Conservation (phyloP, 202 grass and related monocot genomes). For the Tripidium arundinaceum region DNA sequence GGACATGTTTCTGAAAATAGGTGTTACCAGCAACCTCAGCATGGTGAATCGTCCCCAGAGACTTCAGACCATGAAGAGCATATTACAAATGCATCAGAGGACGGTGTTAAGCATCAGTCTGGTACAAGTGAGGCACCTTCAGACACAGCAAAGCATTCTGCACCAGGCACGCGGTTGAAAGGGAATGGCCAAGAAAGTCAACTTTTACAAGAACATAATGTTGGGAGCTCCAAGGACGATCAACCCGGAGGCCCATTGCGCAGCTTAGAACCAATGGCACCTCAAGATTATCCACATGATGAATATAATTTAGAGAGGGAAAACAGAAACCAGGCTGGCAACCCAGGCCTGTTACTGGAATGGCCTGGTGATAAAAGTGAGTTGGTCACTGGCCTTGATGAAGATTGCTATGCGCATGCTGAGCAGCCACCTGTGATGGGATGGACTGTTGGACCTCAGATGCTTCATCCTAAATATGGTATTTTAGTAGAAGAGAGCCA, state of each 20-base stretch:
- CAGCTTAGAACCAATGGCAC: conserved; percentile 24
- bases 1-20: conserved; percentile 20
- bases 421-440: conserved; percentile 47
- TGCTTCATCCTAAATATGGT: conserved; percentile 69
- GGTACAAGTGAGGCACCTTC: not conserved
- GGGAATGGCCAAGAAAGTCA: conserved; percentile 11
- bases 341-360: not conserved
- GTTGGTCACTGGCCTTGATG: conserved; percentile 1
- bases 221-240: not conserved
- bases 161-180: not conserved
- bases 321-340: conserved; percentile 4
- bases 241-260: not conserved
- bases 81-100: conserved; percentile 27
- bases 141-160: not conserved
- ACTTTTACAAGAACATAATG: conserved; percentile 20
- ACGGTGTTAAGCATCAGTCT: conserved; percentile 18
- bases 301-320: conserved; percentile 37
- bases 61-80: conserved; percentile 19
- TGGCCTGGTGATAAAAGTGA: conserved; percentile 22
- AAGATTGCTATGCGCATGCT: conserved; percentile 21
- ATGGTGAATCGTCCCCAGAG: conserved; percentile 4
- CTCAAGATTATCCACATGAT: conserved; percentile 34
- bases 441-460: conserved; percentile 59
- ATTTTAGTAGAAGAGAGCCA: conserved; percentile 48
- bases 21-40: conserved; percentile 22